Base-by-base conservation (phyloP, 768 basidiomycete genomes). In the Boletus barrowsii region DNA sequence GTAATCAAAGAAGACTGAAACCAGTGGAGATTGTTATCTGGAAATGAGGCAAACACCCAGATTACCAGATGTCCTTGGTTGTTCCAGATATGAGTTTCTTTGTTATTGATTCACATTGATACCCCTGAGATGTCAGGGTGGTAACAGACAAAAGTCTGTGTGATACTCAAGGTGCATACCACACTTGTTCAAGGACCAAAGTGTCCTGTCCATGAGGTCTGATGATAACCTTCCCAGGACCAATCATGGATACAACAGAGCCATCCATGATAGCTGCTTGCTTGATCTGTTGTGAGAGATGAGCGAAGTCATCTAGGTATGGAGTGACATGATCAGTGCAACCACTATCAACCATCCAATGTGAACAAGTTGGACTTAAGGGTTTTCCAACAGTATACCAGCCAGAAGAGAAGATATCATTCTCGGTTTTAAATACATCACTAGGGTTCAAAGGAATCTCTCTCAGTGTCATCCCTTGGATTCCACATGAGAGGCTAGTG, bases 241-340 rank as follows among this genome's bases (percentile, higher is more conserved):
- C 37, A 18, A 7, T 8, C 8, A 39, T 39, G 8, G 8, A 5
- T 1, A 39, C 14, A 14, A n/a, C 3, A 18, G 15, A 17, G 9
- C 37, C n/a, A 39, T 39, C 10, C 2, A n/a, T n/a, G 0, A 39
- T 18, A 1, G 15, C 6, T 3, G 7, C 6, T 0, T 17, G 0
- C 3, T 39, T 39, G 17, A 1, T 17, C 3, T n/a, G n/a, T 17
- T 7, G 4, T 9, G 0, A 3, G 0, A 39, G 17, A 17, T 17
- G n/a, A 17, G n/a, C 9, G 6, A 39, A 39, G 37, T 39, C n/a
- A 39, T 17, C n/a, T 0, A 39, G 37, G 3, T 39, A 18, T 5
- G 37, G 37, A 39, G 6, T 17, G 15, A 39, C 2, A n/a, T 39
- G 37, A 14, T 39, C n/a, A 18, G 37, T 39, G 2, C 17, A 7